Base-by-base conservation (phyloP, 352 stramenopile genomes). In the Globisporangium perplexum region DNA sequence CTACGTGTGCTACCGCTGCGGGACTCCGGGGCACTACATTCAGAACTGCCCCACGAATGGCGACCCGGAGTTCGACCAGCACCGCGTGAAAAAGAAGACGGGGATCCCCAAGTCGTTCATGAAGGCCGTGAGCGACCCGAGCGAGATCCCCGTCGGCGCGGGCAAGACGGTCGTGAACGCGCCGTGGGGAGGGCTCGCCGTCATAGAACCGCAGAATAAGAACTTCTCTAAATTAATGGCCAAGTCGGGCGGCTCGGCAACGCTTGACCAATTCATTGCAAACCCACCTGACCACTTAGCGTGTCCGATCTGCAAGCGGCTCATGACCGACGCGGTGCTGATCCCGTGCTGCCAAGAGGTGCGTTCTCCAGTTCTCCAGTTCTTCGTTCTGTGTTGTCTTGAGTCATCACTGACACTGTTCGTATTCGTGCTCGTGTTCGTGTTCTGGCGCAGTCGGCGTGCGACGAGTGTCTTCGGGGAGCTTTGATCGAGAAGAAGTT, bases 201-300 rank as follows among this genome's bases (percentile, higher is more conserved):
- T 94, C 63, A 90, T 94, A 86, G 82, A 90, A 83, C 72, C 82
- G 57, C 82, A 93, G 77, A 92, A 88, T 86, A 88, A 91, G 74
- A 89, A 92, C 64, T 94, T 94, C 74, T 86, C 77, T 85, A 94
- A 94, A 89, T 87, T 91, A 85, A 89, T 94, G 74, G 77, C 77
- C 59, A 83, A 82, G 61, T 92, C 82, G 60, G 84, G 84, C 77
- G 82, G 84, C 69, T 90, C 81, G 71, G 80, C 84, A 69, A 91
- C 82, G 49, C 82, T 94, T 80, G 84, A 94, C 67, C 82, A 94
- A 82, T 88, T 91, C 71, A 90, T 91, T 75, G 85, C 77, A 63
- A 92, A 88, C 72, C 84, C 84, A 72, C 84, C 84, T 68, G 80
- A 90, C 68, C 84, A 94, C 63, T 86, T 94, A 60, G 82, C 84